These are phyloP conservation scores for Pichia ethanolica DNA, from an alignment of 805 yeast genomes.

Conservation along the genomic window DNA sequence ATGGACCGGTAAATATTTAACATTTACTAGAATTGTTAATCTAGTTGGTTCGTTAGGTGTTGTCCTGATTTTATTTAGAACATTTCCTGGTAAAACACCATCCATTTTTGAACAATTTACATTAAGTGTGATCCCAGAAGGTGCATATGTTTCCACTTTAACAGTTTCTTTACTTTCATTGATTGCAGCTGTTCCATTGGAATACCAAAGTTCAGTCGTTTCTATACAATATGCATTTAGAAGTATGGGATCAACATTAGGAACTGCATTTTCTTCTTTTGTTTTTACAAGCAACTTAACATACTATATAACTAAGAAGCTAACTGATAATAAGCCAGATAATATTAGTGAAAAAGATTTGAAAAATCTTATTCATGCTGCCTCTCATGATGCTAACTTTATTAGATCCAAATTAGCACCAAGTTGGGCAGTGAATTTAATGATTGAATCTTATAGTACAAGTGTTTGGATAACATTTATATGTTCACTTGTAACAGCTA, in stretches of 20 bases:
- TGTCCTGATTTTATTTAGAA: conserved; percentile 14
- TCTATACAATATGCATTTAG: conserved; percentile 61
- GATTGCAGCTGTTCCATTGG: conserved; percentile 64
- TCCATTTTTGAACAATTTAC: conserved; percentile 33
- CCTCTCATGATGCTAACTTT: conserved; percentile 51
- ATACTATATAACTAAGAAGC: conserved; percentile 21
- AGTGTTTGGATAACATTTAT: conserved; percentile 49
- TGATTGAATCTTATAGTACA: conserved; percentile 44
- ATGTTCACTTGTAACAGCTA: conserved; percentile 34
- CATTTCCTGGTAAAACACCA: conserved; percentile 19
- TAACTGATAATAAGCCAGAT: conserved; percentile 28
- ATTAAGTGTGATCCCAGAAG: conserved; percentile 41
- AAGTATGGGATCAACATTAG: conserved; percentile 59
- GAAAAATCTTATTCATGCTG: conserved; percentile 38
- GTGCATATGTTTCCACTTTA: conserved; percentile 51
- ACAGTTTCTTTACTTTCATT: conserved; percentile 61
- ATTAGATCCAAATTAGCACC: conserved; percentile 43
- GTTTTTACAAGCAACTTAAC: conserved; percentile 45
- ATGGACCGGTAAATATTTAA: conserved; percentile 51
- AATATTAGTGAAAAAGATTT: conserved; percentile 34
- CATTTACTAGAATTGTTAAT: conserved; percentile 37
- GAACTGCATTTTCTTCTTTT: conserved; percentile 58
- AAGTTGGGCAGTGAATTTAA: conserved; percentile 35
- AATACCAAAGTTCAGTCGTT: conserved; percentile 60
- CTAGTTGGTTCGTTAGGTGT: conserved; percentile 39